A percentile compares a stretch with the other conserved stretches of the same genome.
Evolutionary conservation across 352 stramenopile species (phyloP).

Genomic region (Plasmopara viticola): DNA sequence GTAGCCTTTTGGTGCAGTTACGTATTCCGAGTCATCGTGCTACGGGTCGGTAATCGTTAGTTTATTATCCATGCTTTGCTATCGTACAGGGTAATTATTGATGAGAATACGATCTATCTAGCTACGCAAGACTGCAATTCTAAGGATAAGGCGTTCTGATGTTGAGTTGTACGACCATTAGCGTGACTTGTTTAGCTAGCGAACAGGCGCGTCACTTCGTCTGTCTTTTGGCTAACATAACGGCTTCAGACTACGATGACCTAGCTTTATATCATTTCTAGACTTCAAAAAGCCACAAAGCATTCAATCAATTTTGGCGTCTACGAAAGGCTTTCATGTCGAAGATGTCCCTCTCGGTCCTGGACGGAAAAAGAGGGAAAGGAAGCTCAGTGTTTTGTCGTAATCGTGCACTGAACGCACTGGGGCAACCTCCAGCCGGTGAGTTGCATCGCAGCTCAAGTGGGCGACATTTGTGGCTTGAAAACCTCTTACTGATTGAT

Average conservation of each 20-base stretch:
- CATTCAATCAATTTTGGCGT: conserved; percentile 13
- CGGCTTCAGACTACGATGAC: background rate
- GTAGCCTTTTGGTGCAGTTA: too few relatives aligned
- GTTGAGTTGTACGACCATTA: background rate
- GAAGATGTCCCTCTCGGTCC: background rate
- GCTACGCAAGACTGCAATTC: background rate
- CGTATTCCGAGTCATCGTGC: too few relatives aligned
- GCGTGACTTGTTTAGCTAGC: conserved; percentile 2
- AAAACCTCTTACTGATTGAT: conserved; percentile 27
- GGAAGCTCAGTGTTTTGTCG: conserved; percentile 5
- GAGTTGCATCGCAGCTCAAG: conserved; percentile 49
- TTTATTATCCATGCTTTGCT: too few relatives aligned
- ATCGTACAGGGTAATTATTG: too few relatives aligned
- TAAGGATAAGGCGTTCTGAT: background rate
- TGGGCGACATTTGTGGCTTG: conserved; percentile 41
- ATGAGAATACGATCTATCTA: background rate
- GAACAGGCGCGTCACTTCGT: background rate
- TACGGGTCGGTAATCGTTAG: too few relatives aligned
- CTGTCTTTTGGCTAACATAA: background rate
- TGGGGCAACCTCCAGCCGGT: conserved; percentile 23
- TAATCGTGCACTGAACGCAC: conserved; percentile 19
- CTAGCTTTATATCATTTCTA: too few relatives aligned
- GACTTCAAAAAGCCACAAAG: background rate
- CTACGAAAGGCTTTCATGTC: conserved; percentile 18
- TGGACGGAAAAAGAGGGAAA: conserved; percentile 3